Base-by-base conservation (phyloP, 2,329 filamentous ascomycete species). In the Alternaria panax region DNA sequence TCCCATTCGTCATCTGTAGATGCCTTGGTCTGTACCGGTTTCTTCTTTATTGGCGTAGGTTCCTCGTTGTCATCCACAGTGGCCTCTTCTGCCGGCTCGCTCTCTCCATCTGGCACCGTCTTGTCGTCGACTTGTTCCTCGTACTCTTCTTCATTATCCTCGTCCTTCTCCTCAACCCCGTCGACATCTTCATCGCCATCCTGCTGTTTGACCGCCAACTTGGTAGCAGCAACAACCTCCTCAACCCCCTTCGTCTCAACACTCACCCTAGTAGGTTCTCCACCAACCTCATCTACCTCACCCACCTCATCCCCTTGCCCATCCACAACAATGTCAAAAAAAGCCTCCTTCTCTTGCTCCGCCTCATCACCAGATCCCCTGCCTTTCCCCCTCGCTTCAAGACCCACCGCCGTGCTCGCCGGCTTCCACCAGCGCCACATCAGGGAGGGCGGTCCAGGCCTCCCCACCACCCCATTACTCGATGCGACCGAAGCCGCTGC, bases 191-290 rank as follows among this genome's bases (percentile, higher is more conserved):
- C 30, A n/a, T 25, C 45, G 2, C 16, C 20, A 11, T 18, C 28
- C 20, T 48, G 28, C 5, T 36, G 20, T 7, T 48, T 48, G 5
- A 16, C 12, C 45, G 14, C 45, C 16, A 48, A 0, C 20, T 36
- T 34, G 4, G 45, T 48, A 4, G 30, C 45, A 24, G 36, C 0
- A 5, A 11, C 16, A 16, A 0, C 27, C 20, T 8, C 28, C 8
- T 34, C 30, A 1, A 11, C 20, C 25, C 14, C 14, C 4, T 1
- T 11, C 0, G 4, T 16, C 7, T 1, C 20, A 1, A 1, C 0
- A 34, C 18, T 32, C 0, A 47, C 20, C 5, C 45, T 12, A 0
- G 45, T 36, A n/a, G 45, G 1, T 11, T 7, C 20, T 4, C 2
- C 14, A 34, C 5, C 30, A 4, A n/a, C 32, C 2, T 5, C 32